A percentile compares a stretch with the other conserved stretches of the same genome.
Evolutionary conservation across 768 basidiomycete genomes (phyloP).

Genomic region (Phaeolepiota aurea): DNA sequence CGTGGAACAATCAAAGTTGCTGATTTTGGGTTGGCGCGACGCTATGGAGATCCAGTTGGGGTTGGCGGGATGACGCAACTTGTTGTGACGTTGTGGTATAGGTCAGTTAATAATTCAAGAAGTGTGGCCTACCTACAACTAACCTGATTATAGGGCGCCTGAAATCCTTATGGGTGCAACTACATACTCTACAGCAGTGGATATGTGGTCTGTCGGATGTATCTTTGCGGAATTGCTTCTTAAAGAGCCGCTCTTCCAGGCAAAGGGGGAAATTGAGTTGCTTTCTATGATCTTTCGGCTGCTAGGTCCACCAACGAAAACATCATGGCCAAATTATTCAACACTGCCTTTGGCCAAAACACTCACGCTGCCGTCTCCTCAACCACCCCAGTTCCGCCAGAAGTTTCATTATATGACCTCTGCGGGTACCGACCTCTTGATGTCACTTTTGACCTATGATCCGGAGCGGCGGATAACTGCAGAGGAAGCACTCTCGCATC

Average conservation of each 20-base stretch:
- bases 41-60: constrained; percentile 94
- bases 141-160: constrained; percentile 57
- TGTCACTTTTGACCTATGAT: constrained; percentile 81
- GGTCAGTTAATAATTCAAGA: constrained; percentile 36
- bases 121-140: constrained; percentile 8
- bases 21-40: constrained; percentile 92
- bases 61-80: constrained; percentile 97
- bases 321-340: constrained; percentile 81
- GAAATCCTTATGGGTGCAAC: constrained; percentile 92
- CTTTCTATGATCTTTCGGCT: constrained; percentile 92
- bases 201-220: constrained; percentile 99
- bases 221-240: constrained; percentile 95
- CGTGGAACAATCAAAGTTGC: constrained; percentile 98
- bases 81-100: constrained; percentile 98
- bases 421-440: constrained; percentile 79
- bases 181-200: constrained; percentile 91
- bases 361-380: constrained; percentile 65
- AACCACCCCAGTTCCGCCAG: constrained; percentile 69
- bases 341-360: constrained; percentile 76
- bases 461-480: constrained; percentile 82
- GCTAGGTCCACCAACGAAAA: constrained; percentile 83
- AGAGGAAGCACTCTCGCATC: constrained; percentile 83
- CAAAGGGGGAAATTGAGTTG: constrained; percentile 91
- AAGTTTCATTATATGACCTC: constrained; percentile 81
- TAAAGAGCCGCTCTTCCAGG: constrained; percentile 95